A percentile compares a stretch with the other conserved stretches of the same genome.
phyloP scores from a whole-genome alignment of 2,329 filamentous ascomycete species.

The Colletotrichum tabaci region DNA sequence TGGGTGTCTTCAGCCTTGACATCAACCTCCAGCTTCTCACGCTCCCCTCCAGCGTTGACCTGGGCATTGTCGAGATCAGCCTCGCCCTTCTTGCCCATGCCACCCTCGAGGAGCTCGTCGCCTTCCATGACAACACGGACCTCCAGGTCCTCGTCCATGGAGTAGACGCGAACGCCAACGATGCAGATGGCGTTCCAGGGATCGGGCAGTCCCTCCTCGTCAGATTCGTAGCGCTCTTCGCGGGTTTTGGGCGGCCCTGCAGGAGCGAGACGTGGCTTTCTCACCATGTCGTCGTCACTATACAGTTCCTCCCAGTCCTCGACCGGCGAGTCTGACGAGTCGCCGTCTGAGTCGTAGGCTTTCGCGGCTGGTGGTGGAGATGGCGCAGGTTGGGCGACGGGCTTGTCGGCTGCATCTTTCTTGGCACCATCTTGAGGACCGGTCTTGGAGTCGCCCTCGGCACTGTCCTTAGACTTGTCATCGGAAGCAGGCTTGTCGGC shows the following conservation, averaged over 20 bases:
- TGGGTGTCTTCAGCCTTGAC: conserved; percentile 40
- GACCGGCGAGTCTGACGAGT: conserved; percentile 73
- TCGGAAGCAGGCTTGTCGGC: neutral
- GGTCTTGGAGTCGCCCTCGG: conserved; percentile 22
- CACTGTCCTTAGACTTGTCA: conserved; percentile 13
- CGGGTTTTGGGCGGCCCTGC: conserved; percentile 52
- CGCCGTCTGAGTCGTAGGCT: conserved; percentile 60
- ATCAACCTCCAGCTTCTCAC: conserved; percentile 48
- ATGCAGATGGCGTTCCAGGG: conserved; percentile 76
- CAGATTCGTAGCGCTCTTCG: conserved; percentile 62
- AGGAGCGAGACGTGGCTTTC: conserved; percentile 62
- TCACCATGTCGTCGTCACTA: conserved; percentile 70
- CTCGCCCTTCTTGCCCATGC: conserved; percentile 71
- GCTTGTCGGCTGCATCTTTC: conserved; percentile 38
- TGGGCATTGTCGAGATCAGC: conserved; percentile 71
- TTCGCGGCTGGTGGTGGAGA: conserved; percentile 22
- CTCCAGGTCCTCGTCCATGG: conserved; percentile 69
- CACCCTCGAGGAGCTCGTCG: conserved; percentile 66
- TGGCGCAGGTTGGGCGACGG: conserved; percentile 38
- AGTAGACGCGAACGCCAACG: conserved; percentile 73
- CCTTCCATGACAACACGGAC: conserved; percentile 71
- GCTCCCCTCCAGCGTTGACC: conserved; percentile 67
- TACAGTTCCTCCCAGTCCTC: conserved; percentile 73
- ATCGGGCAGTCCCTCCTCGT: conserved; percentile 70
- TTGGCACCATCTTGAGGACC: conserved; percentile 39